Evolutionary conservation across 1,139 yeast genomes (phyloP), one percentile per base, ranked within the genome.

Genomic region (Protomyces gravidus): DNA sequence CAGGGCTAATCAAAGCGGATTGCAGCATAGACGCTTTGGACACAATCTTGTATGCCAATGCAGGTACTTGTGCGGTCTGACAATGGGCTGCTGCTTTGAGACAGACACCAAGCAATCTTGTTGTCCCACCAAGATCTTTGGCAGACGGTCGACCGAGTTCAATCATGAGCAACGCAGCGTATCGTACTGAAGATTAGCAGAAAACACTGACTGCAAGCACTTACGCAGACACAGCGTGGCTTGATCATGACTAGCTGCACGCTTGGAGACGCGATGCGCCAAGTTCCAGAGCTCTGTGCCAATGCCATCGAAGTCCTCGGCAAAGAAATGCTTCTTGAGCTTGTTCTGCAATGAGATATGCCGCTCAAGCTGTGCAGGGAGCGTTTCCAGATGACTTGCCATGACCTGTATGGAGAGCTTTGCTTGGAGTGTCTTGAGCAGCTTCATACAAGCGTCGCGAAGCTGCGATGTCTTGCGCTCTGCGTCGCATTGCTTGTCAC

Each of bases 251-350:
- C 21, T 27, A 13, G 28, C 23, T 15, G 42, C 42, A 23, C 42
- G 42, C 21, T 36, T 36, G 42, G 42, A 36, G 15, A 9, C 26
- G 9, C 46, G 21, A 21, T 26, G 28, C 51, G 58, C 19, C 36
- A 46, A 17, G 23, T 53, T 53, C 46, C 28, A 53, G 23, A 46
- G 46, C 28, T 53, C 58, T 3, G 58, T 53, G 47, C 58, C 58
- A 23, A 53, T 46, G 4, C 51, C 33, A 30, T 53, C 58, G 26
- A 53, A 53, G 26, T 53, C 58, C 23, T 46, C 33, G 2, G 51
- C 39, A 13, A n/a, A 36, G 11, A 45, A 32, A 36, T 50, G 27
- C 30, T 53, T 53, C 47, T 45, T 39, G 27, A 46, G 19, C 47
- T 46, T 53, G 13, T 6, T 9, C n/a, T 45, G 51, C 26, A 53